Evolutionary conservation across 768 basidiomycete genomes (phyloP), one percentile per base, ranked within the genome.

Genomic region (Phylloporus arenicola): DNA sequence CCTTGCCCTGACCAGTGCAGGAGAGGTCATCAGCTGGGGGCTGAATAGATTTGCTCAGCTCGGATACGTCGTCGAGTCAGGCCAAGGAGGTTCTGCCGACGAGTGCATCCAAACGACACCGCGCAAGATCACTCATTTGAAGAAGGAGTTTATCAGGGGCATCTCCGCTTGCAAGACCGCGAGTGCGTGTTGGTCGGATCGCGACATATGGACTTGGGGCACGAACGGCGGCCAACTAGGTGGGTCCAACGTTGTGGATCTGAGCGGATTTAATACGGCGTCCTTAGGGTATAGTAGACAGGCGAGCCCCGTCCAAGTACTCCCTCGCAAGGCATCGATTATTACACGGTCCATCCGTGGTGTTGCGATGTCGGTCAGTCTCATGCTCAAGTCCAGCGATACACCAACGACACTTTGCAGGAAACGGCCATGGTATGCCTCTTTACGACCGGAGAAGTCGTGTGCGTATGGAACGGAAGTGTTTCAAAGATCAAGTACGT

Each of bases 211-310:
- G 64, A 92, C 91, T 0, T 98, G 93, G 93, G 96, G 96, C 0
- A 89, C 86, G 22, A 96, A 97, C 66, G 78, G 76, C 37, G 96
- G 96, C 1, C 96, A 99, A 64, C 75, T 98, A 4, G 94, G 93
- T 83, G 53, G 47, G 76, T 39, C 39, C 44, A 7, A 25, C 10
- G 17, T 20, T 29, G 43, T 45, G 5, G 2, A 27, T 44, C 29
- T n/a, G 19, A 31, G 13, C 13, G 19, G 20, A 14, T 17, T 45
- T 33, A 22, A 30, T 33, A 9, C 11, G 50, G 24, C 30, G 2
- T 13, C 47, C 8, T 7, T 43, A 88, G 88, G 90, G 1, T 93
- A 93, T 56, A 86, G 91, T 54, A 87, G 81, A 62, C 68, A 70
- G 14, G 72, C 84, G 1, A 87, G 86, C 49, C 84, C 88, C 0